phyloP scores from a whole-genome alignment of 345 rosid genomes.

The Orychophragmus violaceus region DNA sequence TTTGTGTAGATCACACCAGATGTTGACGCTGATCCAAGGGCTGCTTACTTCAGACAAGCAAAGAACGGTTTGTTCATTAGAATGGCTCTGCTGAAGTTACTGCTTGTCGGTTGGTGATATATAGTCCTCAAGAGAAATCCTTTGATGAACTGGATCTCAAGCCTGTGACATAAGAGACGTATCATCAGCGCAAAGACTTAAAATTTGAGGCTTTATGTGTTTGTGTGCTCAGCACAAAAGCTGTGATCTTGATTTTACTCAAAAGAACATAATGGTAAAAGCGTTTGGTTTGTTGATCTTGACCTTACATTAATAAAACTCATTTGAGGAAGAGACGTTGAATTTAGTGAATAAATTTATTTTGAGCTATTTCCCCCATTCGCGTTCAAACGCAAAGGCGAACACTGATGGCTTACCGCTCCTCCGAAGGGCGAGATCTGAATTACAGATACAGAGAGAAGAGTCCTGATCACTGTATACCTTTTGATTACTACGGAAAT shows the following conservation, averaged over 20 bases:
- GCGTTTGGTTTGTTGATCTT: constrained; percentile 14
- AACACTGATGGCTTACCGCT: background rate
- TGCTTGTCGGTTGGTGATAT: constrained; percentile 36
- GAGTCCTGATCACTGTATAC: background rate
- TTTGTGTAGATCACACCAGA: constrained; percentile 60
- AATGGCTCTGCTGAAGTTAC: constrained; percentile 71
- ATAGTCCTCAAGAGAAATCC: background rate
- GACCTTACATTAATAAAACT: background rate
- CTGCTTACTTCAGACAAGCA: constrained; percentile 97
- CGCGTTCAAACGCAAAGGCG: constrained; percentile 1
- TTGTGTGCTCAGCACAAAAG: constrained; percentile 4
- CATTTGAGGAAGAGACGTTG: constrained; percentile 7
- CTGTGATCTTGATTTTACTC: constrained; percentile 3
- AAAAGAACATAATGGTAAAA: constrained; percentile 4
- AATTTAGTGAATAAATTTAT: background rate
- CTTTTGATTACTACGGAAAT: background rate
- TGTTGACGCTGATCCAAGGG: constrained; percentile 82
- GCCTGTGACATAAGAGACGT: background rate
- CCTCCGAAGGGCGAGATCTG: background rate
- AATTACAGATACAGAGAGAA: background rate
- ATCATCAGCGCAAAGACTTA: background rate
- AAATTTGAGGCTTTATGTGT: background rate
- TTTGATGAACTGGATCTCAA: background rate
- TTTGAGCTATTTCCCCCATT: background rate
- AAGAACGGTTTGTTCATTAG: constrained; percentile 92